Percentiles rank a stretch among this genome's conserved stretches.
Conservation (phyloP, 306 rosid genomes). For the Parietaria judaica region DNA sequence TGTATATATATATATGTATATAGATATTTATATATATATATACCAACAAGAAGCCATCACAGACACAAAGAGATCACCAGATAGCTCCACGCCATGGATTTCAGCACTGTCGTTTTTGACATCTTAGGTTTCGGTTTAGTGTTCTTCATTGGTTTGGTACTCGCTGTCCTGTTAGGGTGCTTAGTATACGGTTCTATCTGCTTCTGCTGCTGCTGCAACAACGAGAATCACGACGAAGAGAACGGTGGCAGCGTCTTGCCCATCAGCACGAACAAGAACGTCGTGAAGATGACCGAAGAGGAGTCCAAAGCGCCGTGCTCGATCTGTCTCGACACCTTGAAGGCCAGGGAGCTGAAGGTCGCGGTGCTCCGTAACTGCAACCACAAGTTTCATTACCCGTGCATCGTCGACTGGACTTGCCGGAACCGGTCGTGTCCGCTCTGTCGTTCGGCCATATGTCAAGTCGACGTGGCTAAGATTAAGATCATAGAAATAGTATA, state of each 20-base stretch:
- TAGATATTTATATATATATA: too few species aligned
- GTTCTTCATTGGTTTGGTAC: neutral
- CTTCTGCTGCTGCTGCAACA: too few species aligned
- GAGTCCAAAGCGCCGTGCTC: neutral
- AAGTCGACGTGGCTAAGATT: neutral
- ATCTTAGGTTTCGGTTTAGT: too few species aligned
- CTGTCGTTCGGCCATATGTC: neutral
- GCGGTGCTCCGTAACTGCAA: neutral
- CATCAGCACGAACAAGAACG: neutral
- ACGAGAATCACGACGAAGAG: too few species aligned
- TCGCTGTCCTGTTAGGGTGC: too few species aligned
- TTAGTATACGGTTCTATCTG: too few species aligned
- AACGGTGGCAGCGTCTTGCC: neutral
- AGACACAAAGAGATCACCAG: too few species aligned
- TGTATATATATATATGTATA: too few species aligned
- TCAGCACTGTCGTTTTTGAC: too few species aligned
- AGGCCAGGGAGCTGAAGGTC: neutral
- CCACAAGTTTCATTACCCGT: neutral
- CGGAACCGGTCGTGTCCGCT: neutral
- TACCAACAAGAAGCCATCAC: too few species aligned
- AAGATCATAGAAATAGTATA: too few species aligned
- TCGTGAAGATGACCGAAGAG: neutral
- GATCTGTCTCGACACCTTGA: neutral
- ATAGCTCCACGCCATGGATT: too few species aligned
- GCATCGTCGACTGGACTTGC: neutral